These are phyloP conservation scores for Lachnellula hyalina DNA, from an alignment of 2,329 filamentous ascomycete genomes.

Conservation along the genomic window DNA sequence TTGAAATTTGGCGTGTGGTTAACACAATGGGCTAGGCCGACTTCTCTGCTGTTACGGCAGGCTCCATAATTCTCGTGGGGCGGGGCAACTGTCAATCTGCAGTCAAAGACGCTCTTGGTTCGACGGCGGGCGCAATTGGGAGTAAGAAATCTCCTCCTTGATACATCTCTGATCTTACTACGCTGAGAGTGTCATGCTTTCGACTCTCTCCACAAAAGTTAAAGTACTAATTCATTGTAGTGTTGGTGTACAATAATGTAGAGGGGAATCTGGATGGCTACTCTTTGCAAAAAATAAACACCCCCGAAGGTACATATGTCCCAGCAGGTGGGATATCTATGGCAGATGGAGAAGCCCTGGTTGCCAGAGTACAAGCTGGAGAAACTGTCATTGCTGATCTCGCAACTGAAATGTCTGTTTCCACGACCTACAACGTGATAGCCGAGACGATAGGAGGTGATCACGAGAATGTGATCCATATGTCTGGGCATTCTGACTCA, in stretches of 20 bases:
- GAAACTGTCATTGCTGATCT: conserved; percentile 11
- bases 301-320: conserved; percentile 44
- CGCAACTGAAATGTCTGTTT: neutral
- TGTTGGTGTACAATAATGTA: conserved; percentile 67
- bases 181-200: too few species aligned
- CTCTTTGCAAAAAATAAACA: conserved; percentile 39
- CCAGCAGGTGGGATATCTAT: conserved; percentile 43
- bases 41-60: conserved; percentile 52
- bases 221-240: too few species aligned
- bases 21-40: conserved; percentile 37
- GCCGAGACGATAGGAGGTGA: conserved; percentile 56
- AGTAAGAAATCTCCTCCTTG: conserved; percentile 24
- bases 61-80: conserved; percentile 62
- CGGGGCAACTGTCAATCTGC: conserved; percentile 68
- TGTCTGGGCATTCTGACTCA: conserved; percentile 58
- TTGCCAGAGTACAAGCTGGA: conserved; percentile 7
- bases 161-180: too few species aligned
- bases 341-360: conserved; percentile 28
- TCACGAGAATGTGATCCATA: conserved; percentile 57
- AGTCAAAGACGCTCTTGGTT: conserved; percentile 61
- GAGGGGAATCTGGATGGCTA: conserved; percentile 35
- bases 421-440: conserved; percentile 44
- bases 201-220: too few species aligned
- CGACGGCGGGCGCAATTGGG: conserved; percentile 61
- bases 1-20: too few species aligned